These are phyloP conservation scores for Petunia secreta DNA, from an alignment of 257 asterid species.

Conservation along the genomic window DNA sequence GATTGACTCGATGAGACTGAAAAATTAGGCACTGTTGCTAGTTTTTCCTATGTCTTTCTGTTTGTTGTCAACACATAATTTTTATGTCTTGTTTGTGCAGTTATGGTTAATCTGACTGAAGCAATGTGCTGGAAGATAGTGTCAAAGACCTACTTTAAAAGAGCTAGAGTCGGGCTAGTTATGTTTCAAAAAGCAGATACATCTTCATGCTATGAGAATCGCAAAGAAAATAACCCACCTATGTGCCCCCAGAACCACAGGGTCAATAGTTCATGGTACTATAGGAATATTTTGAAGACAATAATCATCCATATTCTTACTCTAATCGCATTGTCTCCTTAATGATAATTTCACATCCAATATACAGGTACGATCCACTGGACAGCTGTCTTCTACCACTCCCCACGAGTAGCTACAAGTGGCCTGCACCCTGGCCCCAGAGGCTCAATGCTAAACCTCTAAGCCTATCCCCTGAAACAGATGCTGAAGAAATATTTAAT, in stretches of 20 bases:
- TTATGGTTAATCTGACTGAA: slow-evolving; percentile 81
- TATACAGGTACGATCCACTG: slow-evolving; percentile 72
- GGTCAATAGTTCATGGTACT: slow-evolving; percentile 71
- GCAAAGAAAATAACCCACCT: slow-evolving; percentile 67
- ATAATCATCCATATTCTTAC: background rate
- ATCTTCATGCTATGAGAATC: slow-evolving; percentile 72
- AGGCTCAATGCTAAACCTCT: slow-evolving; percentile 72
- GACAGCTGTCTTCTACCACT: slow-evolving; percentile 75
- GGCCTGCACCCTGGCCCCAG: slow-evolving; percentile 94
- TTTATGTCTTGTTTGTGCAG: slow-evolving; percentile 50
- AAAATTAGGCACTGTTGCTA: background rate
- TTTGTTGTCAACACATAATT: slow-evolving; percentile 17
- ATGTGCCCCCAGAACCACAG: slow-evolving; percentile 58
- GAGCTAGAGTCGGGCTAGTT: slow-evolving; percentile 66
- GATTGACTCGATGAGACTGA: background rate
- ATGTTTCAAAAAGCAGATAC: slow-evolving; percentile 81
- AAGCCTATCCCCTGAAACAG: slow-evolving; percentile 53
- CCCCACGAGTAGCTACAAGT: slow-evolving; percentile 34
- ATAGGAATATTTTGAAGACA: background rate
- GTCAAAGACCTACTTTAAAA: slow-evolving; percentile 43
- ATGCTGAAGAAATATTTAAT: slow-evolving; percentile 63
- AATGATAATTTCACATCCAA: slow-evolving; percentile 11
- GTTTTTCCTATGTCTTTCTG: slow-evolving; percentile 2
- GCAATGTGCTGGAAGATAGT: slow-evolving; percentile 86
- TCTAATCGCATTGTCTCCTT: background rate